Evolutionary conservation across 495 filamentous ascomycete genomes (phyloP).

Genomic region (Aspergillus sparsus): DNA sequence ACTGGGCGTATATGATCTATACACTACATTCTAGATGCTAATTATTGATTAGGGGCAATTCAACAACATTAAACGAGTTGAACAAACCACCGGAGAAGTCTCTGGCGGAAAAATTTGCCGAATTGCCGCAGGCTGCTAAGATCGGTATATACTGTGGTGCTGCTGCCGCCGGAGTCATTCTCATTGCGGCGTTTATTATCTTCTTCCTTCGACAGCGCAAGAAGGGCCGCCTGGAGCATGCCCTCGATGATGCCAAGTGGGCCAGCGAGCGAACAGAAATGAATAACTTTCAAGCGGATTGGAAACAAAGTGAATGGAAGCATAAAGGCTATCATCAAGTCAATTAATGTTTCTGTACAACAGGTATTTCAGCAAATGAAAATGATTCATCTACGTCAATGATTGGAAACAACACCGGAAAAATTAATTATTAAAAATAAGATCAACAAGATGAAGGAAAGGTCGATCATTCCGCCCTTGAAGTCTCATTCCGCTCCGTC

Average conservation of each 20-base stretch:
- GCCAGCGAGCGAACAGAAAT: conserved; percentile 65
- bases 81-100: conserved; percentile 42
- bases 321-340: conserved; percentile 41
- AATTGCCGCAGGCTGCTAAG: conserved; percentile 54
- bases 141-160: conserved; percentile 59
- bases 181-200: conserved; percentile 50
- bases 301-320: conserved; percentile 44
- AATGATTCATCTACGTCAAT: conserved; percentile 8
- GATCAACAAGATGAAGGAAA: neutral
- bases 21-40: conserved; percentile 4
- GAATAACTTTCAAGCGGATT: conserved; percentile 52
- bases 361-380: conserved; percentile 3
- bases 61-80: conserved; percentile 47
- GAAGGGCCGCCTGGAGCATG: conserved; percentile 63
- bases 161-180: conserved; percentile 52
- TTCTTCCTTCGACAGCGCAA: conserved; percentile 69
- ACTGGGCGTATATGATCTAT: neutral
- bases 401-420: neutral
- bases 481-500: conserved; percentile 13
- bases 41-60: conserved; percentile 56
- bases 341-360: conserved; percentile 24
- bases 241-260: conserved; percentile 53
- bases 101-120: conserved; percentile 57
- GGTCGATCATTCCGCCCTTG: neutral
- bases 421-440: neutral